A percentile compares a stretch with the other conserved stretches of the same genome.
These are phyloP conservation scores for Trichophyton mentagrophytes DNA, from an alignment of 2,329 filamentous ascomycete species.

Conservation along the genomic window DNA sequence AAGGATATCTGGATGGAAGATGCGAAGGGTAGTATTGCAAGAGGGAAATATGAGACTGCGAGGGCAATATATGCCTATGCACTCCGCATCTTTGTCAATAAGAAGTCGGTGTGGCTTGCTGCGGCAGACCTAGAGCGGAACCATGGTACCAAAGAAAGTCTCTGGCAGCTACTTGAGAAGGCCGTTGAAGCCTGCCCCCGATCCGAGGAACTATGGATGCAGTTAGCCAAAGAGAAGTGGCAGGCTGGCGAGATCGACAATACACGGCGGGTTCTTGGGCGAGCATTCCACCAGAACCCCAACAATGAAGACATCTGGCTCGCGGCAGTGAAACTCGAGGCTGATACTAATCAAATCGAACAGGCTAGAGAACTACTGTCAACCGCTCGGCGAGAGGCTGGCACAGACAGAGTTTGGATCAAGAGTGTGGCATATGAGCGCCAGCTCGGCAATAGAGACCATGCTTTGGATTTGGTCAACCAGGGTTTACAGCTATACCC, in stretches of 20 bases:
- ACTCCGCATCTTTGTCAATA: conserved; percentile 76
- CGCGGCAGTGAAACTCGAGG: conserved; percentile 88
- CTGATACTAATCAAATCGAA: conserved; percentile 70
- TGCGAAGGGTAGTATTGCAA: conserved; percentile 64
- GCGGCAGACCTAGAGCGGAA: conserved; percentile 84
- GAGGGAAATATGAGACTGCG: conserved; percentile 78
- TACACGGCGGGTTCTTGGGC: conserved; percentile 69
- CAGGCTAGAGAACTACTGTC: conserved; percentile 71
- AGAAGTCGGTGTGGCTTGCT: conserved; percentile 77
- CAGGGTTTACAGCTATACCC: conserved; percentile 81
- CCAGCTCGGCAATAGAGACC: conserved; percentile 64
- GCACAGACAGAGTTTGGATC: conserved; percentile 94
- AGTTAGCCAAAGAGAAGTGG: conserved; percentile 91
- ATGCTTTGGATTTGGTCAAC: conserved; percentile 74
- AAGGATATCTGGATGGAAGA: conserved; percentile 96
- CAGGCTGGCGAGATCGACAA: conserved; percentile 76
- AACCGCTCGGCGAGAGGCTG: conserved; percentile 73
- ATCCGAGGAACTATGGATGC: conserved; percentile 87
- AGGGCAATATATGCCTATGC: conserved; percentile 88
- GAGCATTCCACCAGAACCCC: conserved; percentile 87
- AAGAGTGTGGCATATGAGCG: conserved; percentile 91
- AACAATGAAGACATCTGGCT: conserved; percentile 98
- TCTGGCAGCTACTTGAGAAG: conserved; percentile 80
- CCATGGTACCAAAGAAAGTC: conserved; percentile 68
- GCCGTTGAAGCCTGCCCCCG: conserved; percentile 87